A percentile compares a stretch with the other conserved stretches of the same genome.
Conservation (phyloP, 345 rosid species). For the Arabidopsis suecica region DNA sequence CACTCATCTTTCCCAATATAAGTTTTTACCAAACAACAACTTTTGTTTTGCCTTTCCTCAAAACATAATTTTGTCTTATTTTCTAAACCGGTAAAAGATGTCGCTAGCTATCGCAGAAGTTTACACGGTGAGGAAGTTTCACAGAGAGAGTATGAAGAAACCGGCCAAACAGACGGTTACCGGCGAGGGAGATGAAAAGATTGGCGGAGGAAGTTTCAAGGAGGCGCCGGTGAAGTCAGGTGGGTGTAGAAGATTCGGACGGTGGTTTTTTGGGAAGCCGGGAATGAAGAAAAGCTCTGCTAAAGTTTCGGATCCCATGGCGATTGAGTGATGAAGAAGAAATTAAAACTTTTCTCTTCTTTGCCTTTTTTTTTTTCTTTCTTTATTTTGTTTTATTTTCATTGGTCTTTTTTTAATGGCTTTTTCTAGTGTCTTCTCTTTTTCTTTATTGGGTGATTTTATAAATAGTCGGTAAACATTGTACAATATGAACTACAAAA, state of each 20-base stretch:
- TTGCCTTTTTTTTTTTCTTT: neutral
- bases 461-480: conserved; percentile 25
- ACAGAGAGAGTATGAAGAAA: conserved; percentile 45
- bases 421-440: conserved; percentile 13
- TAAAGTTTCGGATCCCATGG: conserved; percentile 45
- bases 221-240: conserved; percentile 29
- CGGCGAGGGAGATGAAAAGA: conserved; percentile 31
- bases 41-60: conserved; percentile 9
- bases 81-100: conserved; percentile 21
- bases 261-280: conserved; percentile 35
- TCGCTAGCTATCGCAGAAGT: conserved; percentile 44
- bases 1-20: conserved; percentile 33
- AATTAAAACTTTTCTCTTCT: neutral
- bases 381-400: neutral
- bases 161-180: conserved; percentile 10
- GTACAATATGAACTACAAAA: conserved; percentile 24
- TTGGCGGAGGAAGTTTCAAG: conserved; percentile 7
- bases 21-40: neutral
- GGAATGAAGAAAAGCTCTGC: conserved; percentile 43
- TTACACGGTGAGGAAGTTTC: conserved; percentile 40
- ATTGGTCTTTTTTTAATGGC: neutral
- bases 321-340: conserved; percentile 30
- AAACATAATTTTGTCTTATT: neutral
- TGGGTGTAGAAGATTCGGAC: conserved; percentile 34
- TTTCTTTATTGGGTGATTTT: conserved; percentile 9